Base-by-base conservation (phyloP, 345 rosid species). In the Arabidopsis suecica region DNA sequence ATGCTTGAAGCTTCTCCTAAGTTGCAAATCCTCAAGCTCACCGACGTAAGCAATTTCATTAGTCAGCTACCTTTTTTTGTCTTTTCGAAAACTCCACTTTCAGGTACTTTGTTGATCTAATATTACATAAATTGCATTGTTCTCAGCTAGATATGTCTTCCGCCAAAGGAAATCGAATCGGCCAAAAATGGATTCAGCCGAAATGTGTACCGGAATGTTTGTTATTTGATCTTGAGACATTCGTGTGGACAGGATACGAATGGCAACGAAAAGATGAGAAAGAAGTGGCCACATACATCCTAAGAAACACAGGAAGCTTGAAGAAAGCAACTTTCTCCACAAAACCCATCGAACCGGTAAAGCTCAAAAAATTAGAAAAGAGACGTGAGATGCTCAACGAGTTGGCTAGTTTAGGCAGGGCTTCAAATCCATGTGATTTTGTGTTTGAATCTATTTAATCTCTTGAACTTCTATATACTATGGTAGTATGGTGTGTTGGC, bases 301-400 rank as follows among this genome's bases (percentile, higher is more conserved):
- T 47, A n/a, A 47, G 32, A 20, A 41, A 61, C 10, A 50, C 50
- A 13, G 20, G 16, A 37, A 47, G 5, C 4, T 20, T 60, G 47
- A 37, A 60, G 65, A 37, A 60, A 37, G 65, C 65, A 9, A 37
- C 47, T 36, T 1, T 59, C 45, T 36, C 30, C 64, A 59, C 45
- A 36, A 37, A 59, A 59, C 30, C 44, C 30, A 37, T 59, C 0
- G 13, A 7, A 2, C n/a, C 32, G 32, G 32, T 28, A 28, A 28
- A 28, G 32, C 32, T 0, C 32, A 28, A 28, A 2, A 12, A 22
- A 11, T 13, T 12, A 34, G 5, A 61, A 13, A 60, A 5, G 33
- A 37, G 32, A 60, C 9, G 65, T 36, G 10, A 38, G 65, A 61
- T 38, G 48, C 65, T 61, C 33, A 38, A 38, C 2, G 18, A 61